Conservation (phyloP, 2,329 filamentous ascomycete genomes). For the Aspergillus ibericus region DNA sequence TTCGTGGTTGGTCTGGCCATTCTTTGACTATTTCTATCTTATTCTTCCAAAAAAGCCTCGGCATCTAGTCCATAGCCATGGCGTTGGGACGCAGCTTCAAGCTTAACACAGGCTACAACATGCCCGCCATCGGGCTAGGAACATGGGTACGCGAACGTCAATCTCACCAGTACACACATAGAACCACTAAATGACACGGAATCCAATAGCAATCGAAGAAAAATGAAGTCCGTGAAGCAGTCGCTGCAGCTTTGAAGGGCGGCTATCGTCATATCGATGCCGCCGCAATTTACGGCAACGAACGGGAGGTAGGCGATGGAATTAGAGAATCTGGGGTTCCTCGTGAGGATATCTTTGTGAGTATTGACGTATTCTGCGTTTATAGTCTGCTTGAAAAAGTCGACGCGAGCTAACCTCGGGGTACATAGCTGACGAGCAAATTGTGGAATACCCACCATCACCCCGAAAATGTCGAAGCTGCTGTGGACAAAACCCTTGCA, state of each 20-base stretch:
- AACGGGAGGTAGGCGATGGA: conserved; percentile 46
- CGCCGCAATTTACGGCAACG: conserved; percentile 47
- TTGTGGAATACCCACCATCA: conserved; percentile 40
- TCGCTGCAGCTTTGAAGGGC: conserved; percentile 45
- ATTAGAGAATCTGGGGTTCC: conserved; percentile 36
- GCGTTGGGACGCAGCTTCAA: conserved; percentile 6
- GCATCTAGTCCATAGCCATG: neutral
- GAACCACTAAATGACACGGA: neutral
- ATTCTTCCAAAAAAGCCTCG: neutral
- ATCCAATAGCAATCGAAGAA: neutral
- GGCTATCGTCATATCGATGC: conserved; percentile 59
- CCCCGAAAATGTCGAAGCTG: conserved; percentile 37
- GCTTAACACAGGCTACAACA: conserved; percentile 10
- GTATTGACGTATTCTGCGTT: neutral
- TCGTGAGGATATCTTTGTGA: conserved; percentile 26
- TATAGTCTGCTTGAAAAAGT: too few relatives aligned
- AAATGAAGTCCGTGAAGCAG: conserved; percentile 47
- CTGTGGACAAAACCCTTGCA: conserved; percentile 56
- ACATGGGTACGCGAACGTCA: conserved; percentile 7
- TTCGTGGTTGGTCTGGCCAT: neutral
- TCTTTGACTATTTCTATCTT: neutral
- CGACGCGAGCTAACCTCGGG: neutral
- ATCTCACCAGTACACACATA: neutral
- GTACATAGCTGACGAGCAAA: conserved; percentile 33
- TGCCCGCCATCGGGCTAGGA: conserved; percentile 9